Evolutionary conservation across 148 eudicot species (phyloP).

Genomic region (Dysphania ambrosioides): DNA sequence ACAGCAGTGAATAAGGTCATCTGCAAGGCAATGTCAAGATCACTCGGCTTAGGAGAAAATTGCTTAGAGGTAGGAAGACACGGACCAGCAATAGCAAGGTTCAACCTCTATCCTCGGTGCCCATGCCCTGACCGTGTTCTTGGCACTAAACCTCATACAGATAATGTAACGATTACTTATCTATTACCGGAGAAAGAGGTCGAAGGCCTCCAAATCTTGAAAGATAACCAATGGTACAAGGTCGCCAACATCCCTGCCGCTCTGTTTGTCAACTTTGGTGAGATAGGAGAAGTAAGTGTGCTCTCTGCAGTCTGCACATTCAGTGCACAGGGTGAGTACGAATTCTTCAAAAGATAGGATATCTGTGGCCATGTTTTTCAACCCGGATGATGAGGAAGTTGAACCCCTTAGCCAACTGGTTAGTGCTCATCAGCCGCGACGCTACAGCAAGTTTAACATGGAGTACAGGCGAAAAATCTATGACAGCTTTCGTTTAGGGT

Average conservation of each 20-base stretch:
- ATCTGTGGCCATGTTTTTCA: slow-evolving; percentile 27
- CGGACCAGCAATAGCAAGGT: slow-evolving; percentile 20
- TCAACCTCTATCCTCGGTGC: slow-evolving; percentile 45
- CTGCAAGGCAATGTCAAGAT: slow-evolving; percentile 35
- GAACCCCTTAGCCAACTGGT: slow-evolving; percentile 30
- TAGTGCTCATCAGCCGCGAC: slow-evolving; percentile 23
- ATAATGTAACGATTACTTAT: slow-evolving; percentile 27
- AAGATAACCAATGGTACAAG: slow-evolving; percentile 41
- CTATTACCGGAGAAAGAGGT: slow-evolving; percentile 39
- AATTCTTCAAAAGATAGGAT: slow-evolving; percentile 32
- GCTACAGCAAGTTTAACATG: slow-evolving; percentile 28
- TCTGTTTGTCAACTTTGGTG: slow-evolving; percentile 43
- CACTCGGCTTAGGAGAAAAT: slow-evolving; percentile 32
- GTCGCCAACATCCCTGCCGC: slow-evolving; percentile 40
- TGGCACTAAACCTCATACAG: slow-evolving; percentile 45
- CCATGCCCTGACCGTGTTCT: slow-evolving; percentile 35
- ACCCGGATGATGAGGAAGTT: slow-evolving; percentile 27
- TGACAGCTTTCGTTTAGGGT: neutral
- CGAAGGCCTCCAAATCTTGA: slow-evolving; percentile 44
- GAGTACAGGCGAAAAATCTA: neutral
- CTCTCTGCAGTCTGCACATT: neutral
- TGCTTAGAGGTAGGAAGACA: slow-evolving; percentile 28
- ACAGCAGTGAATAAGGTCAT: slow-evolving; percentile 10
- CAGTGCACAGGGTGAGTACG: neutral
- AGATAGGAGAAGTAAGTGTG: slow-evolving; percentile 42